Percentiles rank a stretch among this genome's conserved stretches.
These are phyloP conservation scores for Aureobasidium namibiae DNA, from an alignment of 2,329 filamentous ascomycete genomes.

Conservation along the genomic window DNA sequence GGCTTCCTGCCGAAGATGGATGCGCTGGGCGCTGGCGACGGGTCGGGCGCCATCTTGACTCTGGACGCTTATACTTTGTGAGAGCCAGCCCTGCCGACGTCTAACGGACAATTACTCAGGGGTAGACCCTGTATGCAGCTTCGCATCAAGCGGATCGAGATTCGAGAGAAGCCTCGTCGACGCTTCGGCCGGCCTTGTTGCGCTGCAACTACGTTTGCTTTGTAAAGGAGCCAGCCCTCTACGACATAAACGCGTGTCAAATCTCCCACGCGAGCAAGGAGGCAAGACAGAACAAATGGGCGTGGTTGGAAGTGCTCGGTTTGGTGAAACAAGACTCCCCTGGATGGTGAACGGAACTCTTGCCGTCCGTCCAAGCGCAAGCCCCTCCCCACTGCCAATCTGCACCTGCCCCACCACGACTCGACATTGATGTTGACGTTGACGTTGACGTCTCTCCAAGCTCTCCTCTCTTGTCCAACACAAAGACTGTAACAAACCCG, in stretches of 20 bases:
- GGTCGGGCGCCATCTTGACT: slow-evolving; percentile 11
- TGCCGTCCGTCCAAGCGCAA: background rate
- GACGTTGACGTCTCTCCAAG: background rate
- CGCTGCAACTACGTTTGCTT: background rate
- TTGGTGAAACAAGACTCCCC: background rate
- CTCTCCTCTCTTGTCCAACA: background rate
- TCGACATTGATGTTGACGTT: background rate
- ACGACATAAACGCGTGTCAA: slow-evolving; percentile 8
- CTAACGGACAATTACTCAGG: background rate
- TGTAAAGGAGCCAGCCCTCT: background rate
- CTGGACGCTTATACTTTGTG: background rate
- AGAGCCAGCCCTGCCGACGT: background rate
- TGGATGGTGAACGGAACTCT: background rate
- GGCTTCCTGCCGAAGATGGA: slow-evolving; percentile 10
- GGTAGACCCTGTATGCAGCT: slow-evolving; percentile 3
- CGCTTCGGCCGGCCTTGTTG: background rate
- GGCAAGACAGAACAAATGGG: background rate
- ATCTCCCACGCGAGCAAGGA: background rate
- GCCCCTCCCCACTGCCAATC: background rate
- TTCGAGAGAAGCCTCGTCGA: background rate
- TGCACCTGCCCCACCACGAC: slow-evolving; percentile 2
- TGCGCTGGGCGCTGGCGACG: slow-evolving; percentile 12
- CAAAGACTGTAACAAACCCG: background rate
- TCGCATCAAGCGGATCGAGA: background rate
- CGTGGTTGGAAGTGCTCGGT: background rate